Evolutionary conservation across 2,329 filamentous ascomycete genomes (phyloP), one percentile per base, ranked within the genome.

Genomic region (Penicillium sp.): DNA sequence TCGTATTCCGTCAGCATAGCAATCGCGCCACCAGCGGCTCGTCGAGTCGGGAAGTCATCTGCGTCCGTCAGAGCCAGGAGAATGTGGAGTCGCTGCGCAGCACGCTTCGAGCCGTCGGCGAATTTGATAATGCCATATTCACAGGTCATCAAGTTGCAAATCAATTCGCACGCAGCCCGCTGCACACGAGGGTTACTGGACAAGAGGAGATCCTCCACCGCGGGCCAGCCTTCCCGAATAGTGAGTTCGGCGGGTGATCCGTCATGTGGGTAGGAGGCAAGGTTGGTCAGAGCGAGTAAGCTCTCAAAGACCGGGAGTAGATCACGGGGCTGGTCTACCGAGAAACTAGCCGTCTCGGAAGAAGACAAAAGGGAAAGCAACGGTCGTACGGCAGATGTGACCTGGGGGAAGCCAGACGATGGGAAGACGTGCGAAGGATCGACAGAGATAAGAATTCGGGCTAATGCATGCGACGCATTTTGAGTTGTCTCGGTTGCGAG

Each of bases 241-340:
- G 96, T 92, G 13, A 81, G 78, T 46, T 92, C 87, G 10, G 87
- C 83, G 12, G 74, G 67, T 23, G 69, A 64, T 46, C 64, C 64
- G 55, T 78, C 70, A 36, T 56, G 52, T 15, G 76, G 68, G 40
- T 72, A 68, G 0, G 90, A 95, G 0, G 93, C 94, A 7, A 99
- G 83, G 63, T 99, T 99, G 0, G 94, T 97, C 29, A 99, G 82
- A 0, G 94, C 93, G 70, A 97, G 88, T 7, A 99, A 81, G 0
- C 88, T 82, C 72, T 99, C 94, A 61, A 97, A 99, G 0, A 89
- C 86, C 0, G 94, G 91, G 0, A 99, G 81, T 12, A 97, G 83
- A 69, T 96, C 89, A 45, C 87, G 84, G 1, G 84, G 83, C 46
- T 79, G 77, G 51, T 76, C 74, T 20, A 67, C 73, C 6, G 74